phyloP scores from a whole-genome alignment of 2,329 filamentous ascomycete species.

The Niveomyces coronatus region DNA sequence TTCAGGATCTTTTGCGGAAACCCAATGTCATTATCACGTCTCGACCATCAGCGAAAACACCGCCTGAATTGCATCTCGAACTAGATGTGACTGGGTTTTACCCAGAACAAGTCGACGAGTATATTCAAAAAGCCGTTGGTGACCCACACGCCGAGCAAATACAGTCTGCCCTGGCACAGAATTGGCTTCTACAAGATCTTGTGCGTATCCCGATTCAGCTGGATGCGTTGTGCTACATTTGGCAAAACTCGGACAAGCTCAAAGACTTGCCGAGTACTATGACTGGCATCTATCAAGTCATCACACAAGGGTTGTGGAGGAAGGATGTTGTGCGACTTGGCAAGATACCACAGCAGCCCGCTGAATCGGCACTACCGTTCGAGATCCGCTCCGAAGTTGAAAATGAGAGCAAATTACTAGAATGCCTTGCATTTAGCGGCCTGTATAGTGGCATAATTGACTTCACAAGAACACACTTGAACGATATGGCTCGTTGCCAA shows the following conservation, averaged over 20 bases:
- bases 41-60: constrained; percentile 20
- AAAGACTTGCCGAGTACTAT: constrained; percentile 21
- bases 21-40: constrained; percentile 30
- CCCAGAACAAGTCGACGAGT: background rate
- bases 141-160: constrained; percentile 1
- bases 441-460: constrained; percentile 23
- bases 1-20: constrained; percentile 19
- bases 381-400: too few species aligned
- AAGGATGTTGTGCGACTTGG: constrained; percentile 25
- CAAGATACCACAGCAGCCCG: constrained; percentile 12
- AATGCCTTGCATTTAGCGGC: constrained; percentile 26
- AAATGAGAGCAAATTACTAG: constrained; percentile 17
- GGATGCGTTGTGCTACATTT: constrained; percentile 31
- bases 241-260: constrained; percentile 17
- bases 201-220: constrained; percentile 32
- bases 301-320: constrained; percentile 25
- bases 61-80: constrained; percentile 21
- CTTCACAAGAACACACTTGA: constrained; percentile 17
- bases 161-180: constrained; percentile 20
- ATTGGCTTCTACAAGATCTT: constrained; percentile 23
- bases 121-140: constrained; percentile 5
- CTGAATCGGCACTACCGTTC: background rate
- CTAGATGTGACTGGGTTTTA: constrained; percentile 24
- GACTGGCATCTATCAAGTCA: constrained; percentile 24
- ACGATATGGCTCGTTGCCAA: constrained; percentile 13